These are phyloP conservation scores for Piper longum DNA, from an alignment of 164 flowering plant species.

Conservation along the genomic window DNA sequence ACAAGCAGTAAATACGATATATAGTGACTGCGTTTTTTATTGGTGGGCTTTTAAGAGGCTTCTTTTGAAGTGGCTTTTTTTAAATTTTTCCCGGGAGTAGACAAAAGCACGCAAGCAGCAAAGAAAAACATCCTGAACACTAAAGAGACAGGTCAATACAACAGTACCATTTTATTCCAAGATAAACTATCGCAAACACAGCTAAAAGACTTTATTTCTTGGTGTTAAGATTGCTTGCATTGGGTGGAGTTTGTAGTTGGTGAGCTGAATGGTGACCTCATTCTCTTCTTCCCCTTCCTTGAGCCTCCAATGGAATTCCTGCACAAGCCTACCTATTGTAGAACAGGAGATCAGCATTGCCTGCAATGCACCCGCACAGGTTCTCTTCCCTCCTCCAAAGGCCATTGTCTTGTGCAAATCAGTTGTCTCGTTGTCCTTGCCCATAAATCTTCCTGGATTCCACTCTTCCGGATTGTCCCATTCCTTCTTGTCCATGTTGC, in stretches of 20 bases:
- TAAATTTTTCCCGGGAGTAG: no score
- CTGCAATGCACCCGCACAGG: constrained; percentile 74
- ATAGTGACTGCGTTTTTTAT: no score
- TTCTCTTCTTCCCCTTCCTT: constrained; percentile 57
- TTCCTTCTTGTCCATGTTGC: constrained; percentile 70
- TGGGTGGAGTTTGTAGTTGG: constrained; percentile 63
- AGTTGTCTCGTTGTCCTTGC: constrained; percentile 30
- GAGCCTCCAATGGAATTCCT: constrained; percentile 72
- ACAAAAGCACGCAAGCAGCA: no score
- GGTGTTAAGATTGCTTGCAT: constrained; percentile 50
- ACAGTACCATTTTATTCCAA: no score
- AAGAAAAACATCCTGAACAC: no score
- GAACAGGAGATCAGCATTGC: constrained; percentile 57
- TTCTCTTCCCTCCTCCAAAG: constrained; percentile 89
- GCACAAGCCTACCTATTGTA: constrained; percentile 56
- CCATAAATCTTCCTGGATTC: constrained; percentile 75
- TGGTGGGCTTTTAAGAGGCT: no score
- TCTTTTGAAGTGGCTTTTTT: no score
- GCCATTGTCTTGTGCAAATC: constrained; percentile 90
- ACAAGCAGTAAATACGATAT: no score
- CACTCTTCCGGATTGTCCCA: constrained; percentile 72
- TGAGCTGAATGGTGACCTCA: constrained; percentile 51
- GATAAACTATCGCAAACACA: no score
- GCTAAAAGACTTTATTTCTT: constrained; percentile 15
- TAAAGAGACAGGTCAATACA: no score